These are phyloP conservation scores for Hibiscus syriacus DNA, from an alignment of 345 rosid genomes.

Conservation along the genomic window DNA sequence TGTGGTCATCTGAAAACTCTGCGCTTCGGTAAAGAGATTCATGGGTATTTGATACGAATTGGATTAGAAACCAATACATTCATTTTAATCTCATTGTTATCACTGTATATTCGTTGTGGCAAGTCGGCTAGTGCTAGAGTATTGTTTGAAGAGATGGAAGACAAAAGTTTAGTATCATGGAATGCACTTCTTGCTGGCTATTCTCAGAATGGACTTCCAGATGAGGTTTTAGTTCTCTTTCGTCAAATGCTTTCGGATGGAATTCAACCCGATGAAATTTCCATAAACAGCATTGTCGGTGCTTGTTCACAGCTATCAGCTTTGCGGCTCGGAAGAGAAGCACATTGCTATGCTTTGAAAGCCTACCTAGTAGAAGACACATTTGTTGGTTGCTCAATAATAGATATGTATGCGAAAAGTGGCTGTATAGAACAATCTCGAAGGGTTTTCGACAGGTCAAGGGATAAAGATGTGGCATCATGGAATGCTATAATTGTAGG, in stretches of 20 bases:
- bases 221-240: constrained; percentile 40
- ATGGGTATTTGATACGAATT: constrained; percentile 43
- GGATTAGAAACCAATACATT: constrained; percentile 38
- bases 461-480: constrained; percentile 33
- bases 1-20: constrained; percentile 38
- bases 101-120: constrained; percentile 45
- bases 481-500: constrained; percentile 68
- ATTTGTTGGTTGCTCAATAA: constrained; percentile 43
- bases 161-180: constrained; percentile 51
- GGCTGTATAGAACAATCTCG: constrained; percentile 39
- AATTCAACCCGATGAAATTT: constrained; percentile 34
- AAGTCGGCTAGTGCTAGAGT: constrained; percentile 31
- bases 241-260: constrained; percentile 36
- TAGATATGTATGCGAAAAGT: constrained; percentile 64
- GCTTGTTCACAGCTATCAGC: constrained; percentile 56
- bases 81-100: constrained; percentile 39
- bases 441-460: constrained; percentile 31
- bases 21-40: constrained; percentile 38
- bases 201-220: constrained; percentile 45
- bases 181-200: constrained; percentile 49
- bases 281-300: constrained; percentile 33
- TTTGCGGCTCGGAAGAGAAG: constrained; percentile 49
- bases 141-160: constrained; percentile 40
- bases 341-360: constrained; percentile 50
- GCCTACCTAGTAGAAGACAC: constrained; percentile 21